These are phyloP conservation scores for Lactifluus subvellereus DNA, from an alignment of 768 basidiomycete species.

Conservation along the genomic window DNA sequence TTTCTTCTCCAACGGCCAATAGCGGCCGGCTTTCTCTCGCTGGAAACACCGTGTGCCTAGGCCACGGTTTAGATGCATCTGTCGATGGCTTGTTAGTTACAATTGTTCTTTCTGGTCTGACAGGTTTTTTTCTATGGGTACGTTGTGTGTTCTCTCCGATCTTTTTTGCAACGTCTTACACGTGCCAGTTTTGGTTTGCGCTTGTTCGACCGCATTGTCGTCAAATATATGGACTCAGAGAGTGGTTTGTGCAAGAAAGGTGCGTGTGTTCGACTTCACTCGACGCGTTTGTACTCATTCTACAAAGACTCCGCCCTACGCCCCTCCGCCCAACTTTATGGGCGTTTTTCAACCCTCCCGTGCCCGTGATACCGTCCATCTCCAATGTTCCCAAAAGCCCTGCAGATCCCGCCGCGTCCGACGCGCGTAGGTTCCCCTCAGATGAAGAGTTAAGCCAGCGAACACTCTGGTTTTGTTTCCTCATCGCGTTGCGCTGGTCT, in stretches of 20 bases:
- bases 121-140: conserved; percentile 69
- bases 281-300: conserved; percentile 13
- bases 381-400: conserved; percentile 52
- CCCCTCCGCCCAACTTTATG: conserved; percentile 52
- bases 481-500: conserved; percentile 61
- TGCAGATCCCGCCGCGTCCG: conserved; percentile 43
- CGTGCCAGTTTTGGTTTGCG: conserved; percentile 55
- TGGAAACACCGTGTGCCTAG: conserved; percentile 49
- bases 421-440: conserved; percentile 60
- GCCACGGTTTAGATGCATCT: conserved; percentile 57
- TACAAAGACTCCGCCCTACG: conserved; percentile 53
- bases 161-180: conserved; percentile 1
- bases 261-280: conserved; percentile 34
- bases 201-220: conserved; percentile 61
- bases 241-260: conserved; percentile 73
- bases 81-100: conserved; percentile 56
- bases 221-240: conserved; percentile 64
- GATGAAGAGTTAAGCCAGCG: conserved; percentile 71
- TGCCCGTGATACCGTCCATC: conserved; percentile 56
- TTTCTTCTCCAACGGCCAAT: conserved; percentile 21
- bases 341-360: conserved; percentile 65
- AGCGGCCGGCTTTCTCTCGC: conserved; percentile 21
- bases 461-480: conserved; percentile 58
- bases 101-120: conserved; percentile 47
- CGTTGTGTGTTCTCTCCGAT: conserved; percentile 28